Percentiles rank a stretch among this genome's conserved stretches.
phyloP scores from a whole-genome alignment of 2,329 filamentous ascomycete species.

The Bipolaris gigantea region DNA sequence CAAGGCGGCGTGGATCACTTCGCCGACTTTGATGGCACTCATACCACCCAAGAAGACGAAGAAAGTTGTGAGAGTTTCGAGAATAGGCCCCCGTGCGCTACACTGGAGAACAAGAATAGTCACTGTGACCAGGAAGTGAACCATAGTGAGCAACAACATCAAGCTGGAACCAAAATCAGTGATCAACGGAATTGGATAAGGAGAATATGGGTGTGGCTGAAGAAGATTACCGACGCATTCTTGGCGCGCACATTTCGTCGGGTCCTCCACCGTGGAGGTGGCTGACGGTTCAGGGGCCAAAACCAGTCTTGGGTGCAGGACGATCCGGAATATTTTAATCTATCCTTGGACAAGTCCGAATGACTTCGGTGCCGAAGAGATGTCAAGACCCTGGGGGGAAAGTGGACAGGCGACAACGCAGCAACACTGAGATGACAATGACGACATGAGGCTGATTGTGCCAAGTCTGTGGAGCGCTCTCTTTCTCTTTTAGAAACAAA shows the following conservation, averaged over 20 bases:
- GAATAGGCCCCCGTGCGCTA: background rate
- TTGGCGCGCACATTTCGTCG: background rate
- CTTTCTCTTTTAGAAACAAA: background rate
- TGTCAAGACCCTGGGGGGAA: no score
- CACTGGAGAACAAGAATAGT: background rate
- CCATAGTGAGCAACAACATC: background rate
- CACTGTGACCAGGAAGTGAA: background rate
- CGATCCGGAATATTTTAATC: background rate
- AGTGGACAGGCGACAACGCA: no score
- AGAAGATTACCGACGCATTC: background rate
- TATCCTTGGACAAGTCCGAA: background rate
- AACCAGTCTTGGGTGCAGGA: background rate
- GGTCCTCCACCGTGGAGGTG: background rate
- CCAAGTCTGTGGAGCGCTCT: background rate
- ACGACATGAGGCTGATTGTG: no score
- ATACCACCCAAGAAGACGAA: background rate
- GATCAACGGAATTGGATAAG: background rate
- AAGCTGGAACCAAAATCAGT: background rate
- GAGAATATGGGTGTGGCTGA: background rate
- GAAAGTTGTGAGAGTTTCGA: no score
- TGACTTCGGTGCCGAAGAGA: no score
- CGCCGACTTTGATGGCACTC: slow-evolving; percentile 2
- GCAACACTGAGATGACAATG: no score
- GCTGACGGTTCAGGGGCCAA: background rate
- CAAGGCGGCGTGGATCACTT: background rate